phyloP scores from a whole-genome alignment of 768 basidiomycete genomes.

The Lentinula guzmanii region DNA sequence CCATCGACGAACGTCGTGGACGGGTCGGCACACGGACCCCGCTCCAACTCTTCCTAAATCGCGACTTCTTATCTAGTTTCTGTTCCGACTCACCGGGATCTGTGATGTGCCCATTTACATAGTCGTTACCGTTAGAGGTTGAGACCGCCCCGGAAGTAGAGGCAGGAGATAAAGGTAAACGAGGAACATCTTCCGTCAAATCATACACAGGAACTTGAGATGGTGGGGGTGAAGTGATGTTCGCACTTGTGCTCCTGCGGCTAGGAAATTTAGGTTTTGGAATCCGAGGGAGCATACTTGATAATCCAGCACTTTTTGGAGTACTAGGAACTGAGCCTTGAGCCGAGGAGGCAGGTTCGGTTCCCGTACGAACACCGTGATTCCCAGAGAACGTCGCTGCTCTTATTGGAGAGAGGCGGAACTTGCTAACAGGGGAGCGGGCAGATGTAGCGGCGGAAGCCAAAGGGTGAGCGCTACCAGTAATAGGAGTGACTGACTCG shows the following conservation, averaged over 20 bases:
- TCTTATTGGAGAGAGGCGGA: not conserved
- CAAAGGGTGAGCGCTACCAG: not conserved
- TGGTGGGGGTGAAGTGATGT: not conserved
- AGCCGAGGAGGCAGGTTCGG: not conserved
- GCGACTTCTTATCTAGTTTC: conserved; percentile 17
- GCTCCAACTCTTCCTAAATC: conserved; percentile 23
- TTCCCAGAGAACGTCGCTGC: not conserved
- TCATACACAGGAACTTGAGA: not conserved
- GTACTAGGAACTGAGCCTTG: not conserved
- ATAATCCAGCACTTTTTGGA: not conserved
- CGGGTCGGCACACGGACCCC: conserved; percentile 3
- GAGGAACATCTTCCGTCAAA: conserved; percentile 1
- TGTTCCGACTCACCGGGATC: conserved; percentile 13
- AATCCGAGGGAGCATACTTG: conserved; percentile 1
- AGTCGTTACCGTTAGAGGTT: not conserved
- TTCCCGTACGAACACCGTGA: too few species aligned
- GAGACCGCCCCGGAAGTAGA: not conserved
- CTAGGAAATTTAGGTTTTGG: not conserved
- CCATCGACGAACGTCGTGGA: not conserved
- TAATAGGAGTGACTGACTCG: not conserved
- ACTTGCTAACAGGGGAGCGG: not conserved
- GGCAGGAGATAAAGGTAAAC: not conserved
- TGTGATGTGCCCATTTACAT: not conserved
- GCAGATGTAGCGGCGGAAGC: not conserved
- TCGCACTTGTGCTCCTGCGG: conserved; percentile 1